These are phyloP conservation scores for Stephania yunnanensis DNA, from an alignment of 164 flowering plant species.

Conservation along the genomic window DNA sequence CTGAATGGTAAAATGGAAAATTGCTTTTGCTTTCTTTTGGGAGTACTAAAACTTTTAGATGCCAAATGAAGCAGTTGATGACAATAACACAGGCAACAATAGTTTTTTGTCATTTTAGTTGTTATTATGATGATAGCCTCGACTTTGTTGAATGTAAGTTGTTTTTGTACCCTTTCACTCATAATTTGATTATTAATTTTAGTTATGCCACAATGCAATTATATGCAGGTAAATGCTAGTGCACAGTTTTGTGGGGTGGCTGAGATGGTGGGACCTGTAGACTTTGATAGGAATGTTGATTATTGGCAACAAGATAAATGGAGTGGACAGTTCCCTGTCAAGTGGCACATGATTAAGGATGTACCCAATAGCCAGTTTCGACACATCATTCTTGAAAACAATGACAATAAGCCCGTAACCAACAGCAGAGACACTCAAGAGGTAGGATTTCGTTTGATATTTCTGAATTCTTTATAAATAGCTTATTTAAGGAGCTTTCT, in stretches of 20 bases:
- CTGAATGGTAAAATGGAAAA: neutral
- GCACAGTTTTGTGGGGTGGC: constrained; percentile 96
- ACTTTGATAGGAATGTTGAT: constrained; percentile 79
- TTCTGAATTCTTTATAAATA: no score
- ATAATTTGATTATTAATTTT: neutral
- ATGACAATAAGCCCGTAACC: constrained; percentile 95
- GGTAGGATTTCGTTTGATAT: constrained; percentile 32
- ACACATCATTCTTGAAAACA: constrained; percentile 84
- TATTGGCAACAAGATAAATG: constrained; percentile 98
- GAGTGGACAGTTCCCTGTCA: constrained; percentile 92
- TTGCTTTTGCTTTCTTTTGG: neutral
- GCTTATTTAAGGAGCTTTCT: neutral
- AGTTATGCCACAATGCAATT: neutral
- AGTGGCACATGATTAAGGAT: constrained; percentile 93
- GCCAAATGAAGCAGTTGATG: neutral
- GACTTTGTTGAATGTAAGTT: neutral
- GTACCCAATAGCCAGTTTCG: constrained; percentile 85
- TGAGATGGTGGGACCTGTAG: constrained; percentile 92
- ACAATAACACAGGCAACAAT: neutral
- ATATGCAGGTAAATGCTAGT: constrained; percentile 87
- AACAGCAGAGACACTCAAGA: constrained; percentile 96
- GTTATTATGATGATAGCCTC: neutral
- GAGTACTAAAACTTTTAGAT: neutral
- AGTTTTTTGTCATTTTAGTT: neutral
- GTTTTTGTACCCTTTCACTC: neutral